Base-by-base conservation (phyloP, 2,329 filamentous ascomycete genomes). In the Colletotrichum sp. region DNA sequence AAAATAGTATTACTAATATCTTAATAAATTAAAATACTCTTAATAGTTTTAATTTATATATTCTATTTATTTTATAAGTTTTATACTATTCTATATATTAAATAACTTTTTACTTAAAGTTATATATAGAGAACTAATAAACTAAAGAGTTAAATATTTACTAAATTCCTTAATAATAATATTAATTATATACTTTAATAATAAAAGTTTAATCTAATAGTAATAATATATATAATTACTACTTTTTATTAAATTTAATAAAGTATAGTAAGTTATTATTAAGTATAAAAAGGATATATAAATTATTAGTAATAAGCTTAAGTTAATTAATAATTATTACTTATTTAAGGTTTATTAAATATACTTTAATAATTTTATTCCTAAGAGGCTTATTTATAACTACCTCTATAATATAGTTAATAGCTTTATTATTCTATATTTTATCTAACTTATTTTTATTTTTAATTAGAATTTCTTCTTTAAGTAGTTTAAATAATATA, bases 191-290 rank as follows among this genome's bases (percentile, higher is more conserved):
- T n/a, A 12, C 2, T n/a, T 49, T n/a, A 49, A 0, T 49, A n/a
- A 49, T 49, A 12, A 49, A 2, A 0, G 39, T 49, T n/a, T n/a
- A 18, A 18, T 39, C 0, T 39, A 39, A 0, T n/a, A n/a, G 3
- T n/a, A n/a, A n/a, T n/a, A 49, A 12, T 49, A n/a, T n/a, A 49
- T 49, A 49, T 49, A 49, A 39, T 0, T 39, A 39, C 5, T 39
- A 9, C 6, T 18, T 39, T 9, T 0, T 39, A 39, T 0, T 39
- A 39, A 39, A 39, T 7, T 18, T 18, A 16, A 18, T 39, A 39
- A 39, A 39, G 0, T 39, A 36, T 36, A 36, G 1, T 36, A 36
- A 4, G 13, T 36, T 16, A 36, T 36, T 36, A 36, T 36, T 8
- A n/a, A 28, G 0, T 26, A 57, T 7, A 15, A 57, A 28, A 2